Evolutionary conservation across 1,284 basidiomycete genomes (phyloP).

Genomic region (Cutaneotrichosporon sp.): DNA sequence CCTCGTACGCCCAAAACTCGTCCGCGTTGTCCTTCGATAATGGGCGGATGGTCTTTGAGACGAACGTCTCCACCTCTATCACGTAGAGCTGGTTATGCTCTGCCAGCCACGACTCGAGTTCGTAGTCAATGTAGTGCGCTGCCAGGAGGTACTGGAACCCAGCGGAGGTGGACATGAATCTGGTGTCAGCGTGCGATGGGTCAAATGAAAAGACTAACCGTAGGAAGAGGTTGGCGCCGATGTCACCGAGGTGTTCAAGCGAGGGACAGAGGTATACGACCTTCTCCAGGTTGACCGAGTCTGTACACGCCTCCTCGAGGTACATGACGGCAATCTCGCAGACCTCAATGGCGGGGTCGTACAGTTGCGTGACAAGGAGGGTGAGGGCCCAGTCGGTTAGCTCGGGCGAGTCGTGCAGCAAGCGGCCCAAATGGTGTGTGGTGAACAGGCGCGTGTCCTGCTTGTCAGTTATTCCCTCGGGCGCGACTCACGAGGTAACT

Average conservation of each 20-base stretch:
- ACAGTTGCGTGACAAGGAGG: conserved; percentile 88
- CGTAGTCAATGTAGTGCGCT: conserved; percentile 84
- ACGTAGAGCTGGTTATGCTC: conserved; percentile 48
- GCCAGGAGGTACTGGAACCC: conserved; percentile 90
- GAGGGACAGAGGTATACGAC: conserved; percentile 93
- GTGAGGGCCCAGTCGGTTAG: conserved; percentile 76
- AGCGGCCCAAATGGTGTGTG: conserved; percentile 77
- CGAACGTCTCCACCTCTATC: conserved; percentile 46
- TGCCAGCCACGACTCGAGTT: conserved; percentile 94
- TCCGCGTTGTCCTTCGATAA: conserved; percentile 36
- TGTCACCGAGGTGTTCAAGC: conserved; percentile 88
- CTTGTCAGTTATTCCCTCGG: too few species aligned
- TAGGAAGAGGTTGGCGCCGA: conserved; percentile 80
- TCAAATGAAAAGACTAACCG: conserved; percentile 57
- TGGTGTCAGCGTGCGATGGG: background rate
- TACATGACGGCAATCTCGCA: conserved; percentile 83
- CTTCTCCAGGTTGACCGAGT: conserved; percentile 73
- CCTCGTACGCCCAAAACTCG: conserved; percentile 62
- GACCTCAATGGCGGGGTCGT: conserved; percentile 85
- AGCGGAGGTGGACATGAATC: conserved; percentile 85
- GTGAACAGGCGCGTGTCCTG: conserved; percentile 82
- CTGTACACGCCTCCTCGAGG: conserved; percentile 83
- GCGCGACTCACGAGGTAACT: too few species aligned
- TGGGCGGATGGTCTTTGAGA: conserved; percentile 43
- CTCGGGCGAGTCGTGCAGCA: conserved; percentile 54